Base-by-base conservation (phyloP, 768 basidiomycete genomes). In the Tylopilus balloui region DNA sequence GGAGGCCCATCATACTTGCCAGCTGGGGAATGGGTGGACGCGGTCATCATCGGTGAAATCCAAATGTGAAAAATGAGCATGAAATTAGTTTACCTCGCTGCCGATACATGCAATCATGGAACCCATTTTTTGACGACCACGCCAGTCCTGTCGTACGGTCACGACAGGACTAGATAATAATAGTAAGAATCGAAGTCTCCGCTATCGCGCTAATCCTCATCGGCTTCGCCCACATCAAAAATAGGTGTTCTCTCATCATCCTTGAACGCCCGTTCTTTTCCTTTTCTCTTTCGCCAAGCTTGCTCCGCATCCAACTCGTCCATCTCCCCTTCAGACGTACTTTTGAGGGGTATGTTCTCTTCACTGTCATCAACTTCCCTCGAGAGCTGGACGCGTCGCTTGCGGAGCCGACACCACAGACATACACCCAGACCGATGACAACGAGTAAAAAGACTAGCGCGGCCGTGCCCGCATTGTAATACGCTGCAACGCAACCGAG, bases 401-500 rank as follows among this genome's bases (percentile, higher is more conserved):
- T 61, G 11, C 59, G 59, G 6, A 65, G 57, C 34, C 90, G 83
- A 69, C 80, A 89, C 83, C 87, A 97, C 48, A 95, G 72, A 68
- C 88, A 91, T 10, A 78, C 67, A 0, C 82, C 89, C 45, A 93
- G 79, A 14, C 75, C 76, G 17, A 80, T 60, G 29, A 80, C 73
- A 49, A 94, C 77, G 46, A 96, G 68, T 3, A 94, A 62, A 34
- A 97, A 76, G 20, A 95, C 83, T n/a, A 93, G 71, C 3, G 86
- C 83, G 1, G 86, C 88, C 0, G 92, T 92, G 11, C 90, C 92
- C 28, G 91, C 87, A 52, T 95, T 95, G 65, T 94, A 96, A 66
- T 93, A 94, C n/a, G 91, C 93, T 92, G 46, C 35, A 8, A 45
- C 12, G 21, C 28, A 42, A 50, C 32, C 35, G 17, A 29, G 46